Conservation (phyloP, 106 monocot genomes). For the Dendrobium officinale region DNA sequence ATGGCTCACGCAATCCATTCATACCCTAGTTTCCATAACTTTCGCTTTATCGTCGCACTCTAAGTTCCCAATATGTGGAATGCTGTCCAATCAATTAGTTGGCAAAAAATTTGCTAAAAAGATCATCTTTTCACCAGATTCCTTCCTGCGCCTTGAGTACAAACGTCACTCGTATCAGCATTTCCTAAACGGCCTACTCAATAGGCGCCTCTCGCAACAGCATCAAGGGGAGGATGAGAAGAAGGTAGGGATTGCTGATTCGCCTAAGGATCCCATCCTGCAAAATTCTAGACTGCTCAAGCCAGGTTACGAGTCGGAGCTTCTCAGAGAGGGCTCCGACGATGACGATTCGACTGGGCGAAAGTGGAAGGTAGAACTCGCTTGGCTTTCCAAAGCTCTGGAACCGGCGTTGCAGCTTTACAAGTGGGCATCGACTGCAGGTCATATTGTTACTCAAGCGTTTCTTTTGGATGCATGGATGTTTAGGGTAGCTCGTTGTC, state of each 20-base stretch:
- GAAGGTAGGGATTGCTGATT: no score
- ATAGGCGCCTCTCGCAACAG: conserved; percentile 1
- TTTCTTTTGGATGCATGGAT: neutral
- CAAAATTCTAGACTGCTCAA: conserved; percentile 1
- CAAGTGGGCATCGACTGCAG: conserved; percentile 58
- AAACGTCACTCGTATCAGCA: neutral
- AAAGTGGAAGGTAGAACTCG: conserved; percentile 67
- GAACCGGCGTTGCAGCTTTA: conserved; percentile 71
- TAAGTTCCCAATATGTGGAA: neutral
- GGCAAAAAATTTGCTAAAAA: neutral
- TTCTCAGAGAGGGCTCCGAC: conserved; percentile 23
- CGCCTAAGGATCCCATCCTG: neutral
- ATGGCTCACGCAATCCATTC: neutral
- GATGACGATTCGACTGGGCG: conserved; percentile 31
- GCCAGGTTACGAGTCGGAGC: neutral
- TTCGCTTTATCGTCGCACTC: neutral
- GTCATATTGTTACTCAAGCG: conserved; percentile 12
- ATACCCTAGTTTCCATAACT: neutral
- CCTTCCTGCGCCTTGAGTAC: neutral
- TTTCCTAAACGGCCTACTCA: neutral
- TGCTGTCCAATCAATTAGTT: neutral
- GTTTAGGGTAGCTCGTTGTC: neutral
- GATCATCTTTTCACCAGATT: neutral
- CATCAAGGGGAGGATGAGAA: neutral
- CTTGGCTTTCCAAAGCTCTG: conserved; percentile 75